phyloP scores from a whole-genome alignment of 176 grass and related monocot species.

The Hsuehochloa calcarea region DNA sequence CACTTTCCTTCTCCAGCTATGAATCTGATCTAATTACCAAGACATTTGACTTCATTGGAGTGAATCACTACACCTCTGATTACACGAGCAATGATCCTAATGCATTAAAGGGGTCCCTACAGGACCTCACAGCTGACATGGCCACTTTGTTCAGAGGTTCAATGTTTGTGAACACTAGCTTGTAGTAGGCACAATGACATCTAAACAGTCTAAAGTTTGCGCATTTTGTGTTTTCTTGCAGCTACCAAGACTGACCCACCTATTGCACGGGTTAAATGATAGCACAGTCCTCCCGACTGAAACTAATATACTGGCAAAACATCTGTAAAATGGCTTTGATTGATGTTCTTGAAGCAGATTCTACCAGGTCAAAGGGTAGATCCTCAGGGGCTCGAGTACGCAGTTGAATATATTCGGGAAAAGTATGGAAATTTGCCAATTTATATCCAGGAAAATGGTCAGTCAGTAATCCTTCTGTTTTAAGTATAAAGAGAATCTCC shows the following conservation, averaged over 20 bases:
- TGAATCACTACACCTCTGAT: constrained; percentile 54
- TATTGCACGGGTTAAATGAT: not conserved
- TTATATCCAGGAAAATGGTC: constrained; percentile 56
- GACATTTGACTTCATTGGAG: constrained; percentile 52
- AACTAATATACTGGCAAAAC: not conserved
- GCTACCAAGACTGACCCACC: not conserved
- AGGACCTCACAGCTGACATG: constrained; percentile 16
- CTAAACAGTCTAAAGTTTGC: too few species aligned
- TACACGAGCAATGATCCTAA: constrained; percentile 38
- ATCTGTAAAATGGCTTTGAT: not conserved
- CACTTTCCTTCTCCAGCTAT: constrained; percentile 28
- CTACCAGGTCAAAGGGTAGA: not conserved
- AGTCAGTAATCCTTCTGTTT: not conserved
- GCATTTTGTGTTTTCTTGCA: too few species aligned
- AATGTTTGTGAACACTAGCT: not conserved
- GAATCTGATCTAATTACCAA: constrained; percentile 42
- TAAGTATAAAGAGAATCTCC: not conserved
- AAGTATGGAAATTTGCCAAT: constrained; percentile 40
- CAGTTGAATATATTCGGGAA: constrained; percentile 44
- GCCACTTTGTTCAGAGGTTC: constrained; percentile 2
- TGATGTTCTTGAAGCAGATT: not conserved
- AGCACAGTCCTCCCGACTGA: not conserved
- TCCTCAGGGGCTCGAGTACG: constrained; percentile 29
- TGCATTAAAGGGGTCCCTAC: not conserved
- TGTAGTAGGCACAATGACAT: too few species aligned